Base-by-base conservation (phyloP, 371 early-diverging fungal species). In the Mucor irregularis region DNA sequence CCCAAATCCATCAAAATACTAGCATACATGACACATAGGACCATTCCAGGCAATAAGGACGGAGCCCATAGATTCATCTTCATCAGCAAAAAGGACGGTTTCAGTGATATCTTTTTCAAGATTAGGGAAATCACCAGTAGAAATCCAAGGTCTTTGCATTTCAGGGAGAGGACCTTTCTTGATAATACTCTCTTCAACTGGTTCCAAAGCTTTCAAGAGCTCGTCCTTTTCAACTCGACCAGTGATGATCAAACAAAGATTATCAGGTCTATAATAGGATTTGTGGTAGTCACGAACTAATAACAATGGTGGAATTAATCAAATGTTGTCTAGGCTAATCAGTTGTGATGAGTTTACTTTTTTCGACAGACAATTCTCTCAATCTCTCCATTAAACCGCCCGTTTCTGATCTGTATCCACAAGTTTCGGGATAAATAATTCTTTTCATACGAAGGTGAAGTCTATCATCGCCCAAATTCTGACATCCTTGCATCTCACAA, bases 1-100 rank as follows among this genome's bases (percentile, higher is more conserved):
- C n/a, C n/a, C n/a, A n/a, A n/a, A n/a, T n/a, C n/a, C n/a, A n/a
- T n/a, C n/a, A n/a, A n/a, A n/a, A n/a, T 38, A 1, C 10, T 26
- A 22, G 43, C 78, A 58, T 82, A 84, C 87, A 52, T 74, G 71
- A 53, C 81, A 71, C 40, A 62, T 64, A 14, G 85, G 83, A 26
- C 87, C 87, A 33, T 82, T 82, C 87, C 87, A 87, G 19, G 79
- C 69, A 56, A 87, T 67, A 5, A 74, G 56, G 0, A 87, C 69
- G 28, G 82, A 79, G 14, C 85, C 87, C 82, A 83, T 85, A 2
- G 81, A 81, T 55, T 88, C 88, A 60, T 88, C 88, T 49, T 86
- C 88, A 29, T 86, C 86, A 2, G 88, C 85, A 65, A 88, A 88
- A 26, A 78, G 61, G 0, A 88, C 82, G 0, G 62, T 69, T 28